A percentile compares a stretch with the other conserved stretches of the same genome.
These are phyloP conservation scores for Phoma herbarum DNA, from an alignment of 2,329 filamentous ascomycete genomes.

Conservation along the genomic window DNA sequence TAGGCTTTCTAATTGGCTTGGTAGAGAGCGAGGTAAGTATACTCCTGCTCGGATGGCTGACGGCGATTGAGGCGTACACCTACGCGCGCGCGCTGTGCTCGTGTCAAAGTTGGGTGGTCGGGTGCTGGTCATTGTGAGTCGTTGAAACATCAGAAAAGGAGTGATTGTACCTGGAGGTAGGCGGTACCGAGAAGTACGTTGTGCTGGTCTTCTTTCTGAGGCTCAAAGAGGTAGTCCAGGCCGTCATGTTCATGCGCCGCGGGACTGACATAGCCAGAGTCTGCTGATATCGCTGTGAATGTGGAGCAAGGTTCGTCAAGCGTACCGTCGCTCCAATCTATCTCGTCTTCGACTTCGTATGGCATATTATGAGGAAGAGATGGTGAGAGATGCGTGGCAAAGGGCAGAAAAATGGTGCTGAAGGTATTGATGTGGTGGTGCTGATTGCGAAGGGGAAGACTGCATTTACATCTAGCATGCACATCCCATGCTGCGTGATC, in stretches of 20 bases:
- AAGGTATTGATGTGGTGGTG: constrained; percentile 1
- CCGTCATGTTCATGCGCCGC: neutral
- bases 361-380: constrained; percentile 12
- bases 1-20: no score
- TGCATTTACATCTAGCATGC: neutral
- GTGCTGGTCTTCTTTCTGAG: neutral
- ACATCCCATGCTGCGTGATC: neutral
- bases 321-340: constrained; percentile 40
- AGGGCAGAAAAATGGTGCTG: constrained; percentile 1
- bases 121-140: neutral
- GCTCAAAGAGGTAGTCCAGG: constrained; percentile 1
- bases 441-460: neutral
- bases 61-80: no score
- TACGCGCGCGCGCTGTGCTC: no score
- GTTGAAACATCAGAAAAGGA: neutral
- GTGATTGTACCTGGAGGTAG: constrained; percentile 19
- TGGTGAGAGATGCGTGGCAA: neutral
- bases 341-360: constrained; percentile 31
- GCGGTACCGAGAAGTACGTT: constrained; percentile 9
- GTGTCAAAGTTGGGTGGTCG: no score
- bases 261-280: constrained; percentile 1
- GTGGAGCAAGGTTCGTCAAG: constrained; percentile 9
- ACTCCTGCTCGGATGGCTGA: no score
- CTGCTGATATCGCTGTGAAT: neutral
- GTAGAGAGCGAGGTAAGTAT: no score